A percentile compares a stretch with the other conserved stretches of the same genome.
Conservation (phyloP, 2,329 filamentous ascomycete genomes). For the Coleophoma eucalyptorum region DNA sequence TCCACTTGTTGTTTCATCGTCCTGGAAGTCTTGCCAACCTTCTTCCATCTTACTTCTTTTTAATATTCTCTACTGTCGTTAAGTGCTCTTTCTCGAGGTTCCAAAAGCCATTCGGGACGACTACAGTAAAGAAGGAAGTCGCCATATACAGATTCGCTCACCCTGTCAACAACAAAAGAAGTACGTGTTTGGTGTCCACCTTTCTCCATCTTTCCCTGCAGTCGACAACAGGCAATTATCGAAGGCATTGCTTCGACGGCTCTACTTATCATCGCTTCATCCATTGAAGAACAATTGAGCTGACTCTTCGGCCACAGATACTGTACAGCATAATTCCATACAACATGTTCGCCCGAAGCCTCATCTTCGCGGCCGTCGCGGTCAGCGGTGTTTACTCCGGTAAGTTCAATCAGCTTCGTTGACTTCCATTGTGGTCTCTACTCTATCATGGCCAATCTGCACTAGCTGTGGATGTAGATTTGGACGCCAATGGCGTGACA, state of each 20-base stretch:
- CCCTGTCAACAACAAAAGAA: not conserved
- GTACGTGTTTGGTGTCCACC: not conserved
- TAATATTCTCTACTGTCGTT: conserved; percentile 2
- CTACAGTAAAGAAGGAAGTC: conserved; percentile 1
- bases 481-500: too few relatives aligned
- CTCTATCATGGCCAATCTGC: too few relatives aligned
- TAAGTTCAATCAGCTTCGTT: conserved; percentile 13
- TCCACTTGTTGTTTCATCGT: conserved; percentile 1
- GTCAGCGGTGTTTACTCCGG: conserved; percentile 17
- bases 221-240: not conserved
- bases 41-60: conserved; percentile 2
- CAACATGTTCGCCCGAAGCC: conserved; percentile 20
- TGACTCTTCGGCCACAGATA: conserved; percentile 15
- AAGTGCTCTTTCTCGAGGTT: not conserved
- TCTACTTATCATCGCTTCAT: conserved; percentile 10
- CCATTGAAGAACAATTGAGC: conserved; percentile 10
- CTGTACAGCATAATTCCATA: conserved; percentile 17
- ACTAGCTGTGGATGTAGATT: too few relatives aligned
- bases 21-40: not conserved
- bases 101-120: not conserved
- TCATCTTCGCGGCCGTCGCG: conserved; percentile 18
- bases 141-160: not conserved
- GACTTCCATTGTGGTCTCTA: not conserved
- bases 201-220: not conserved
- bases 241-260: conserved; percentile 5